A percentile compares a stretch with the other conserved stretches of the same genome.
Evolutionary conservation across 2,329 filamentous ascomycete genomes (phyloP).

Genomic region (Cordyceps tenuipes): DNA sequence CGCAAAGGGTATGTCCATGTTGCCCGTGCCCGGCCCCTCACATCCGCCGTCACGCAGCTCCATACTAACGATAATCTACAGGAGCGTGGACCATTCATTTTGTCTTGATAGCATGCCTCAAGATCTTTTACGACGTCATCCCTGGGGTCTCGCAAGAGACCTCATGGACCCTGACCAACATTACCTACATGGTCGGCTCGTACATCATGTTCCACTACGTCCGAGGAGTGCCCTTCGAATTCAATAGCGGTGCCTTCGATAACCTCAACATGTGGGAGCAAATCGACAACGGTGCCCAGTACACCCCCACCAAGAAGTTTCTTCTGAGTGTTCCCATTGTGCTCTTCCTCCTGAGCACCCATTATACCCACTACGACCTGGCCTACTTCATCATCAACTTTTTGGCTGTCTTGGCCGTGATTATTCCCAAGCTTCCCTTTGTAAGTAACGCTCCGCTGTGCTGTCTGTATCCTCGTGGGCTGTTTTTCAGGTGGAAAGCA

Average conservation of each 20-base stretch:
- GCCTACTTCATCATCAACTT: conserved; percentile 98
- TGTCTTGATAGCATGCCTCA: conserved; percentile 81
- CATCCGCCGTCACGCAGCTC: neutral
- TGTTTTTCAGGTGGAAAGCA: neutral
- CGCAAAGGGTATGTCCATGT: conserved; percentile 70
- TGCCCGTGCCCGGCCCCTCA: neutral
- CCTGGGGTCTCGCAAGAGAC: conserved; percentile 95
- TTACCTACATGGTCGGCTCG: conserved; percentile 97
- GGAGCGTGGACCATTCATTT: conserved; percentile 98
- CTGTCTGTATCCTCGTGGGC: neutral
- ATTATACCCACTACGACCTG: conserved; percentile 97
- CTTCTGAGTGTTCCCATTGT: conserved; percentile 88
- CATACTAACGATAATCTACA: conserved; percentile 29
- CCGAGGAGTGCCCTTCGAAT: conserved; percentile 94
- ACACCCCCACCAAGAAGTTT: conserved; percentile 98
- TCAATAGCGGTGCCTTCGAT: conserved; percentile 97
- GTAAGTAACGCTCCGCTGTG: conserved; percentile 49
- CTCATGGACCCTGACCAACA: conserved; percentile 97
- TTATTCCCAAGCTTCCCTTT: conserved; percentile 92
- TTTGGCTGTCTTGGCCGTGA: conserved; percentile 80
- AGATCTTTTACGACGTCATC: conserved; percentile 95
- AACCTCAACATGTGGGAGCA: conserved; percentile 99
- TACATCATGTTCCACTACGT: conserved; percentile 99
- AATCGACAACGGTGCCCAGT: conserved; percentile 97
- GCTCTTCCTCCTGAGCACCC: conserved; percentile 91